A percentile compares a stretch with the other conserved stretches of the same genome.
These are phyloP conservation scores for Berkeleyomyces basicola DNA, from an alignment of 2,329 filamentous ascomycete genomes.

Conservation along the genomic window DNA sequence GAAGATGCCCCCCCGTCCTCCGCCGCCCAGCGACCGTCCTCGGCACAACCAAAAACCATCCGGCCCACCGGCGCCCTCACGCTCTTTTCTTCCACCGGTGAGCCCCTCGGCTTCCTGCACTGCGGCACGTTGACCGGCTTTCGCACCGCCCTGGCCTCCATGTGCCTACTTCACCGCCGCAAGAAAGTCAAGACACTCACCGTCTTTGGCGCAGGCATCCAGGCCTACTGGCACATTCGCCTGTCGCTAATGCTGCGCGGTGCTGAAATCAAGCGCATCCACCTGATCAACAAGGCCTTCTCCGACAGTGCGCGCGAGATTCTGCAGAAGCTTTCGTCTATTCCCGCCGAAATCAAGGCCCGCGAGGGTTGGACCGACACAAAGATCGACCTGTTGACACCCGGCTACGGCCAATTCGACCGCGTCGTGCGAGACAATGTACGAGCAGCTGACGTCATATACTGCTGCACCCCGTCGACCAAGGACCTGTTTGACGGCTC, in stretches of 20 bases:
- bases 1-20: conserved; percentile 11
- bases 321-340: conserved; percentile 30
- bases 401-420: conserved; percentile 49
- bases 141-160: conserved; percentile 57
- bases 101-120: conserved; percentile 51
- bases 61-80: conserved; percentile 51
- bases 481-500: conserved; percentile 57
- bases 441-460: conserved; percentile 59
- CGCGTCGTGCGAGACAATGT: conserved; percentile 56
- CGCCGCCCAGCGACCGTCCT: conserved; percentile 15
- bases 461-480: conserved; percentile 69
- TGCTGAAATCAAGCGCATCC: conserved; percentile 55
- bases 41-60: conserved; percentile 17
- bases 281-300: conserved; percentile 67
- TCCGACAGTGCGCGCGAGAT: conserved; percentile 37
- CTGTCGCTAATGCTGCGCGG: conserved; percentile 61
- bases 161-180: conserved; percentile 48
- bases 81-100: conserved; percentile 46
- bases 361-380: conserved; percentile 46
- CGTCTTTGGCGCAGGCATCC: conserved; percentile 75
- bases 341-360: conserved; percentile 28
- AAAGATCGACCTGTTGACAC: conserved; percentile 54
- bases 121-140: conserved; percentile 64
- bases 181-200: conserved; percentile 56
- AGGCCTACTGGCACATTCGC: conserved; percentile 89